These are phyloP conservation scores for Hibiscus mutabilis DNA, from an alignment of 345 rosid species.

Conservation along the genomic window DNA sequence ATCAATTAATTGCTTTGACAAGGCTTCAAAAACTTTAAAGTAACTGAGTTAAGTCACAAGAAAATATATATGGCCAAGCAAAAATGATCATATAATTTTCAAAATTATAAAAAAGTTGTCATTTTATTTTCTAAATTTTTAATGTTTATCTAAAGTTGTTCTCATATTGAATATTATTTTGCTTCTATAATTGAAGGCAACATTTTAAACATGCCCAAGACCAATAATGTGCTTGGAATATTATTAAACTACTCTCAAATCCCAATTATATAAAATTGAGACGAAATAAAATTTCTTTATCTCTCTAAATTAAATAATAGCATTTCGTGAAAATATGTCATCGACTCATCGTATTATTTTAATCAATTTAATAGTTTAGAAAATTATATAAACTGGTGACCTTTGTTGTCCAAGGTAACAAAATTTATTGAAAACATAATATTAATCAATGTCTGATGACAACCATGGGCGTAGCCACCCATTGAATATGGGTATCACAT, in stretches of 20 bases:
- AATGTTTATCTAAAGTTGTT: not conserved
- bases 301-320: not conserved
- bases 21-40: not conserved
- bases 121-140: not conserved
- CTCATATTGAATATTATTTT: not conserved
- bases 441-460: not conserved
- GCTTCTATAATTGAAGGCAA: not conserved
- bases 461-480: no score
- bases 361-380: not conserved
- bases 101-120: no score
- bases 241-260: not conserved
- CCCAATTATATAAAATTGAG: not conserved
- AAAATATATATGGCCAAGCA: not conserved
- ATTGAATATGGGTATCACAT: no score
- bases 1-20: no score
- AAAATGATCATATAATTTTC: not conserved
- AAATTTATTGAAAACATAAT: not conserved
- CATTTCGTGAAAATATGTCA: not conserved
- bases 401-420: not conserved
- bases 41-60: not conserved
- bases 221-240: not conserved
- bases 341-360: not conserved
- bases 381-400: not conserved
- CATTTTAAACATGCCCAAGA: not conserved
- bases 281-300: not conserved